phyloP scores from a whole-genome alignment of 768 basidiomycete genomes.

The Leccinum boreale region DNA sequence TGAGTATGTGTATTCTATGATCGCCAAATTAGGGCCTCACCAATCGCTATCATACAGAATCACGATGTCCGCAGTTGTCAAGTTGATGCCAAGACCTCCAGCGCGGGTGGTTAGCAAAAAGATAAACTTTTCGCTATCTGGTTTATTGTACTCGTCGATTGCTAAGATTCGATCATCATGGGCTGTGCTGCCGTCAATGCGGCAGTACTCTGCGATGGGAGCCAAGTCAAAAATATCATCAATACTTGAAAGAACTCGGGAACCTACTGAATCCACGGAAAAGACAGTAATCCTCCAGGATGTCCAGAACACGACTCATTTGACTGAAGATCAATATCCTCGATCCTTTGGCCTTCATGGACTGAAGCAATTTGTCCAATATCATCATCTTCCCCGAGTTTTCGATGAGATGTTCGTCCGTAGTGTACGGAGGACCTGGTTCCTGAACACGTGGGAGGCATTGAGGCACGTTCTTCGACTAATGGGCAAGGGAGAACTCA shows the following conservation, averaged over 20 bases:
- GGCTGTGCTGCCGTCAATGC: slow-evolving; percentile 93
- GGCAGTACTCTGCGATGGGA: slow-evolving; percentile 73
- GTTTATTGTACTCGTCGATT: slow-evolving; percentile 97
- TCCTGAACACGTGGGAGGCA: slow-evolving; percentile 47
- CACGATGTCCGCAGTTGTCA: slow-evolving; percentile 93
- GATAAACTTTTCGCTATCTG: slow-evolving; percentile 91
- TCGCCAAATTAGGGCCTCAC: slow-evolving; percentile 38
- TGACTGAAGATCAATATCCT: slow-evolving; percentile 97
- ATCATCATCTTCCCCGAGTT: slow-evolving; percentile 98
- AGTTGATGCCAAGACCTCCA: slow-evolving; percentile 94
- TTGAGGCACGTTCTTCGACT: not conserved
- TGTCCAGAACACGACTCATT: slow-evolving; percentile 97
- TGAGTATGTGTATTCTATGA: not conserved
- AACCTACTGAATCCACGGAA: slow-evolving; percentile 83
- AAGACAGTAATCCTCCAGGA: slow-evolving; percentile 94
- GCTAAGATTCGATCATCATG: slow-evolving; percentile 95
- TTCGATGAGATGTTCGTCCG: slow-evolving; percentile 92
- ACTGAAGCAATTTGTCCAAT: slow-evolving; percentile 85
- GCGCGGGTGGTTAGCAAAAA: slow-evolving; percentile 96
- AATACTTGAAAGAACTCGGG: not conserved
- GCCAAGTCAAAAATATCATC: slow-evolving; percentile 2
- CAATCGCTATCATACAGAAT: slow-evolving; percentile 97
- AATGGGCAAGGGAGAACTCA: slow-evolving; percentile 29
- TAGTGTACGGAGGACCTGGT: slow-evolving; percentile 97
- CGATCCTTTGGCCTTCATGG: slow-evolving; percentile 91